phyloP scores from a whole-genome alignment of 1,284 basidiomycete species.

The Cutaneotrichosporon arboriforme region DNA sequence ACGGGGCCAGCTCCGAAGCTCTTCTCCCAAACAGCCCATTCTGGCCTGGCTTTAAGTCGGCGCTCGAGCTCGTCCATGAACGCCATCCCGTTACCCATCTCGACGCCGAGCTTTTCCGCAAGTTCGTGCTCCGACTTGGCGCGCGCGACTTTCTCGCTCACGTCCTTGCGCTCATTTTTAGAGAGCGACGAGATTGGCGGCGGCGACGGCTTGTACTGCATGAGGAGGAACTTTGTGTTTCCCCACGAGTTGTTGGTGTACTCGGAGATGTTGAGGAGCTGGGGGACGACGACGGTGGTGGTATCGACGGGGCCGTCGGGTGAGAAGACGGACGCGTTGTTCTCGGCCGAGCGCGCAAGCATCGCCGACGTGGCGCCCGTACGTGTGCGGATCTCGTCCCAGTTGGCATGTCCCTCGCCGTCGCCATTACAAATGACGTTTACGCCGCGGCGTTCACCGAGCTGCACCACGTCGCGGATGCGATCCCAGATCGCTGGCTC shows the following conservation, averaged over 20 bases:
- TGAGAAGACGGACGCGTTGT: conserved; percentile 85
- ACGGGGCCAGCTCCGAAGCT: neutral
- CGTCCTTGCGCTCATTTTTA: conserved; percentile 57
- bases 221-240: conserved; percentile 87
- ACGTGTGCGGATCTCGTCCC: conserved; percentile 72
- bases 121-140: conserved; percentile 66
- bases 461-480: conserved; percentile 76
- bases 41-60: conserved; percentile 3
- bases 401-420: conserved; percentile 72
- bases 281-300: conserved; percentile 65
- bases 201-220: conserved; percentile 61
- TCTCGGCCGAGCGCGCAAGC: conserved; percentile 91
- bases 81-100: conserved; percentile 25
- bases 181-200: conserved; percentile 54
- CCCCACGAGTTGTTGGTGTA: conserved; percentile 74
- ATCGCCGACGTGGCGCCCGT: conserved; percentile 82
- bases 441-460: conserved; percentile 54
- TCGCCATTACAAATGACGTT: conserved; percentile 94
- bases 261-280: conserved; percentile 61
- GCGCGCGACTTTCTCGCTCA: conserved; percentile 56
- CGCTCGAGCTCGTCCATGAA: conserved; percentile 14
- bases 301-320: conserved; percentile 63
- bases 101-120: conserved; percentile 50
- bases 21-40: conserved; percentile 11
- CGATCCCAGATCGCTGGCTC: conserved; percentile 76